These are phyloP conservation scores for Physcomitrium patens DNA, from an alignment of 225 moss, liverwort and hornwort species.

Conservation along the genomic window DNA sequence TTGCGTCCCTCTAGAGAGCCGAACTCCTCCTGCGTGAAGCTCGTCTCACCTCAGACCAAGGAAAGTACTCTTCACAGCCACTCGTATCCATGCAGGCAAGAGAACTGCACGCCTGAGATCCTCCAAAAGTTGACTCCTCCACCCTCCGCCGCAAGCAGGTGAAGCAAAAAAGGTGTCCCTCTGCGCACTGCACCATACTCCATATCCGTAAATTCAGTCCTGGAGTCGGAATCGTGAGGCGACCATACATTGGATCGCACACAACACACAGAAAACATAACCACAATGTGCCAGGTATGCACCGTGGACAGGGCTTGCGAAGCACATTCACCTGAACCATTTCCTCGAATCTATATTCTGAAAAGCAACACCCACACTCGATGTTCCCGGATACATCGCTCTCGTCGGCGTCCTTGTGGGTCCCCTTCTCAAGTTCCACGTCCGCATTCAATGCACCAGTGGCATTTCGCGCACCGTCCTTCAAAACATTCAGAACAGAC, in stretches of 20 bases:
- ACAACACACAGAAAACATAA: constrained; percentile 18
- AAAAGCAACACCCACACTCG: constrained; percentile 84
- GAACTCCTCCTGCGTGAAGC: constrained; percentile 15
- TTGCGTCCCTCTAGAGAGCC: background rate
- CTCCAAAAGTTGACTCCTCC: constrained; percentile 82
- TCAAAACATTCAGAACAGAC: constrained; percentile 30
- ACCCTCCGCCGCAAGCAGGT: constrained; percentile 74
- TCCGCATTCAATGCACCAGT: constrained; percentile 17
- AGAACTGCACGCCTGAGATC: constrained; percentile 51
- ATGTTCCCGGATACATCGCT: constrained; percentile 46
- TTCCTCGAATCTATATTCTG: constrained; percentile 37
- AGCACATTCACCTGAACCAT: constrained; percentile 48
- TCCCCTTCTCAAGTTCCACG: constrained; percentile 10
- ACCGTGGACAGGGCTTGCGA: background rate
- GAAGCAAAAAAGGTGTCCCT: constrained; percentile 90
- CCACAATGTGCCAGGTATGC: constrained; percentile 6
- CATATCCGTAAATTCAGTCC: constrained; percentile 9
- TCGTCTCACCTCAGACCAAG: constrained; percentile 75
- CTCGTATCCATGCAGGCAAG: constrained; percentile 81
- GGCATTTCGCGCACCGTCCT: constrained; percentile 12
- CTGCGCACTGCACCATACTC: constrained; percentile 70
- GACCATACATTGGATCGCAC: background rate
- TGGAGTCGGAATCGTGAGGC: background rate
- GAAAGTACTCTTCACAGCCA: constrained; percentile 76
- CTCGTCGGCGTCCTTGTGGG: constrained; percentile 21